Evolutionary conservation across 495 filamentous ascomycete species (phyloP).

Genomic region (Penicillium canescens): DNA sequence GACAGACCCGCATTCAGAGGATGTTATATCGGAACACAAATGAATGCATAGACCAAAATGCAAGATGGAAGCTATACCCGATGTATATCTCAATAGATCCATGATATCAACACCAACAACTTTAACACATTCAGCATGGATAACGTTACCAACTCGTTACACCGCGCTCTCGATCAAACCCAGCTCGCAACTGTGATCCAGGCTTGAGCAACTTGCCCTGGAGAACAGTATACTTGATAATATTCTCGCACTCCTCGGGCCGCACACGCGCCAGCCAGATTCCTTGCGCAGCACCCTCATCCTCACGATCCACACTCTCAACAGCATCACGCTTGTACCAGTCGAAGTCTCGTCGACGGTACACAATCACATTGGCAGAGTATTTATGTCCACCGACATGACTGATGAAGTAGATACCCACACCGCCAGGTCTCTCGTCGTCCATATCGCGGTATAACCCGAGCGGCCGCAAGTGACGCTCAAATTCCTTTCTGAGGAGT

Average conservation of each 20-base stretch:
- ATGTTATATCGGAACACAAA: too few species aligned
- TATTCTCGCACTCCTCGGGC: conserved; percentile 93
- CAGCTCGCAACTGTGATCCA: conserved; percentile 76
- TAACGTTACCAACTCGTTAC: conserved; percentile 77
- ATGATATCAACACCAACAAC: neutral
- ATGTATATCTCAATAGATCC: neutral
- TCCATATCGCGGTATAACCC: conserved; percentile 84
- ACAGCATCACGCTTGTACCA: conserved; percentile 39
- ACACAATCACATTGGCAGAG: conserved; percentile 84
- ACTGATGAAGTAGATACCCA: conserved; percentile 92
- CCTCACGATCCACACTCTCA: conserved; percentile 25
- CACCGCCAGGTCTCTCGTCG: conserved; percentile 84
- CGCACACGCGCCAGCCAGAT: conserved; percentile 90
- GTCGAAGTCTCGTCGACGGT: conserved; percentile 65
- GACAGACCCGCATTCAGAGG: too few species aligned
- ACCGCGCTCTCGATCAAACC: conserved; percentile 81
- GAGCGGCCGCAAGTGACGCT: conserved; percentile 81
- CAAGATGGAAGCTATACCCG: too few species aligned
- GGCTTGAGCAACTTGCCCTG: conserved; percentile 95
- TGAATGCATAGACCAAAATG: too few species aligned
- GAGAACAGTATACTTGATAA: conserved; percentile 84
- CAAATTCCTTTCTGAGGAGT: conserved; percentile 80
- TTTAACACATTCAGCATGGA: neutral
- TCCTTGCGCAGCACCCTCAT: conserved; percentile 71
- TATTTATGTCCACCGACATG: conserved; percentile 96